Percentiles rank a stretch among this genome's conserved stretches.
Conservation (phyloP, 495 filamentous ascomycete genomes). For the Penicillium canariense region DNA sequence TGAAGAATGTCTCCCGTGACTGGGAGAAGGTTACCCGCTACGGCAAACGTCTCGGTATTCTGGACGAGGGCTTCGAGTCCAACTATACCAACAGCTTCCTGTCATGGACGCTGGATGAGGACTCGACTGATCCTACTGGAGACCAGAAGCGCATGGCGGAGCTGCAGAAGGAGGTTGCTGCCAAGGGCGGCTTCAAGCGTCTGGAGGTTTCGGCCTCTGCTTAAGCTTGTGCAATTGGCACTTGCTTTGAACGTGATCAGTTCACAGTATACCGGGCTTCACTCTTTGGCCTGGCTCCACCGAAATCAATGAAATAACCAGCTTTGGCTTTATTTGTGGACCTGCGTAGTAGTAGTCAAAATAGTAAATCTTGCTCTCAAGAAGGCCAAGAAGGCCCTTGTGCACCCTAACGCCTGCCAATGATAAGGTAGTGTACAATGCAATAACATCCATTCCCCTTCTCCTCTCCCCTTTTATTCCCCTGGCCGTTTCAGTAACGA, state of each 20-base stretch:
- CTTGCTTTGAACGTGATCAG: background rate
- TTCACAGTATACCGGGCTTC: slow-evolving; percentile 13
- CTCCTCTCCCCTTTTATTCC: background rate
- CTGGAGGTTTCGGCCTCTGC: slow-evolving; percentile 34
- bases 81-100: slow-evolving; percentile 70
- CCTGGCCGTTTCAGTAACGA: background rate
- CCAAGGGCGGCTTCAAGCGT: slow-evolving; percentile 45
- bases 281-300: slow-evolving; percentile 19
- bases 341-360: background rate
- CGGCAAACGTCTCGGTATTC: slow-evolving; percentile 61
- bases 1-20: slow-evolving; percentile 68
- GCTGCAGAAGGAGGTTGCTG: slow-evolving; percentile 57
- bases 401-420: background rate
- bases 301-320: slow-evolving; percentile 7
- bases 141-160: slow-evolving; percentile 66
- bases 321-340: background rate
- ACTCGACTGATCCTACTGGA: slow-evolving; percentile 59
- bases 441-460: background rate
- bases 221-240: slow-evolving; percentile 18
- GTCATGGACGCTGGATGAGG: slow-evolving; percentile 57
- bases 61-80: slow-evolving; percentile 54
- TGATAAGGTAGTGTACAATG: background rate
- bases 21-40: slow-evolving; percentile 70
- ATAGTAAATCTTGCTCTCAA: background rate
- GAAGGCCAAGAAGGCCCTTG: background rate